Base-by-base conservation (phyloP, 225 moss, liverwort and hornwort genomes). In the Marchantia polymorpha region DNA sequence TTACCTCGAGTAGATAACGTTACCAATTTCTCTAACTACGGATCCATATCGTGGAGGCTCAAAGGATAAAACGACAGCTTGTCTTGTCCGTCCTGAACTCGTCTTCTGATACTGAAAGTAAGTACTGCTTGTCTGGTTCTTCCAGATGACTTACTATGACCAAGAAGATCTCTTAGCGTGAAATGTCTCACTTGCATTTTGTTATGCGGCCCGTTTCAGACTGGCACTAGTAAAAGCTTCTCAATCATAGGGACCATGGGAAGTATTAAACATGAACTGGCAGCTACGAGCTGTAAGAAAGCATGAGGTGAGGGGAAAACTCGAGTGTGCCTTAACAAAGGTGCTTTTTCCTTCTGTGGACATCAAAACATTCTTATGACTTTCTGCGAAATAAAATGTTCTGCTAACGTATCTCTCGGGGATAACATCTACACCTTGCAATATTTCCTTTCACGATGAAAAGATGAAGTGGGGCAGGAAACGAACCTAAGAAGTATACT, bases 321-420 rank as follows among this genome's bases (percentile, higher is more conserved):
- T 69, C 30, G 19, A 75, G 39, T 75, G 75, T 59, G 31, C 53
- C 39, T 39, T 58, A 31, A 30, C 7, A 25, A 39, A 11, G 30
- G 8, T 46, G 58, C 31, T 58, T 31, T 58, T 52, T 31, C 75
- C 59, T 75, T 29, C 30, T 39, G 31, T 59, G 75, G 58, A 58
- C 75, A 56, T 75, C 58, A 75, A 75, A 29, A 39, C 68, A 19
- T 46, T 59, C 75, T 59, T 75, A 58, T 59, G 59, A 39, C 58
- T 50, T 75, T 29, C 58, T 31, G 13, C 31, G 59, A 59, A 75
- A 75, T 75, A 75, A 58, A 74, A 58, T 58, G 31, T 39, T 58
- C 29, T 58, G 58, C 26, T 75, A 59, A 22, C 22, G 39, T 29
- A 75, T 46, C 75, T 59, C 29, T 31, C 73, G 58, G 20, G 20